Base-by-base conservation (phyloP, 768 basidiomycete genomes). In the Russula vinacea region DNA sequence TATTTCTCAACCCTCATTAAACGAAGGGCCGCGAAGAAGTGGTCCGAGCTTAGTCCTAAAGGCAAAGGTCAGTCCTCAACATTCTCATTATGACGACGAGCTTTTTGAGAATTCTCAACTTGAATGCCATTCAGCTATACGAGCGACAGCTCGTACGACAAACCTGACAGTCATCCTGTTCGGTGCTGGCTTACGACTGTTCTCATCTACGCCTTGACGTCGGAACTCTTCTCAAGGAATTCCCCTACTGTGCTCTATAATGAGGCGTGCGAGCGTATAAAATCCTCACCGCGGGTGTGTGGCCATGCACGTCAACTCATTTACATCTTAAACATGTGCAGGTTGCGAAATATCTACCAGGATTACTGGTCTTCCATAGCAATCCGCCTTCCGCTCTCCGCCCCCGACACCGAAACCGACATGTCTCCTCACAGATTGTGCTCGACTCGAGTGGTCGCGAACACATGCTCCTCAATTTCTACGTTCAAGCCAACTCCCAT, bases 171-270 rank as follows among this genome's bases (percentile, higher is more conserved):
- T 85, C 47, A 83, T 84, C 60, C 71, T 94, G 19, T 76, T 92
- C 35, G 92, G 92, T n/a, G 92, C 90, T 5, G 88, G 89, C 77
- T 94, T 29, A 89, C 90, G 35, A 82, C 83, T 8, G 80, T 94
- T 44, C 81, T 94, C 40, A 76, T 85, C 29, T 94, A 92, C 71
- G 89, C 89, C 24, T 79, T 93, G 37, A 87, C 88, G 17, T 87
- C 91, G 8, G 92, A 94, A 71, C 78, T 93, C 8, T 91, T 92
- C 73, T 91, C 92, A n/a, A 85, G 83, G 72, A 94, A 94, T 72
- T 92, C 90, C 32, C 89, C 92, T 6, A 91, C 91, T 5, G 89
- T 90, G 32, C 75, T 94, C 37, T 91, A 92, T 70, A 83, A 82
- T 47, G 79, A 82, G 44, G 80, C 82, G 29, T 84, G 83, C 70